Base-by-base conservation (phyloP, 306 rosid genomes). In the Arachis hypogaea region DNA sequence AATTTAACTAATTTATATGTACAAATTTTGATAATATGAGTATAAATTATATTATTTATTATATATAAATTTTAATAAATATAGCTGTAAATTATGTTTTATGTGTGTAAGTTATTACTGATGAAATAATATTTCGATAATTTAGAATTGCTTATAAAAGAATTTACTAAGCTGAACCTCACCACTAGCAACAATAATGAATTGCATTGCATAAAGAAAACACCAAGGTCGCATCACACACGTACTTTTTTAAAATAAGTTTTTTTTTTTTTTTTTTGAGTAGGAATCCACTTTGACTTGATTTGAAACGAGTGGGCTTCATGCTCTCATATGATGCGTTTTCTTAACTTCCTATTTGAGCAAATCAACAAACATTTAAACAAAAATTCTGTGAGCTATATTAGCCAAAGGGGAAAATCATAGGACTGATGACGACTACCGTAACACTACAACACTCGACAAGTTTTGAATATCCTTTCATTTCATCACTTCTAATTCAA, bases 241-340 rank as follows among this genome's bases (percentile, higher is more conserved):
- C 22, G 28, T 22, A 51, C 22, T 11, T 38, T 41, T 33, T 29
- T 1, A 22, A 22, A 22, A 22, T 22, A 22, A 22, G 28, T 1
- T 22, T 22, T 22, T 22, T 22, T 22, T 30, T 18, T 18, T 18
- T 18, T 18, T 73, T 73, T 77, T 51, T 36, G 63, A 69, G 71
- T 41, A 68, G 82, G 82, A 77, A 78, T 68, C 78, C 77, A 70
- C 81, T 79, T 79, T 72, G 38, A 41, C 59, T 64, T 75, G 52
- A 67, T 73, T 70, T 63, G 44, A 73, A 66, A 66, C 75, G 62
- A 52, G 3, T 59, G 46, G 11, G 33, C 55, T 62, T 55, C 54
- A 38, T 42, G 28, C 49, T 33, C 73, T 52, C 63, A 57, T 63
- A 50, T 78, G 69, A 65, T 57, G 28, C 42, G 10, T 52, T 11